These are phyloP conservation scores for Ganoderma multipileum DNA, from an alignment of 1,284 basidiomycete species.

Conservation along the genomic window DNA sequence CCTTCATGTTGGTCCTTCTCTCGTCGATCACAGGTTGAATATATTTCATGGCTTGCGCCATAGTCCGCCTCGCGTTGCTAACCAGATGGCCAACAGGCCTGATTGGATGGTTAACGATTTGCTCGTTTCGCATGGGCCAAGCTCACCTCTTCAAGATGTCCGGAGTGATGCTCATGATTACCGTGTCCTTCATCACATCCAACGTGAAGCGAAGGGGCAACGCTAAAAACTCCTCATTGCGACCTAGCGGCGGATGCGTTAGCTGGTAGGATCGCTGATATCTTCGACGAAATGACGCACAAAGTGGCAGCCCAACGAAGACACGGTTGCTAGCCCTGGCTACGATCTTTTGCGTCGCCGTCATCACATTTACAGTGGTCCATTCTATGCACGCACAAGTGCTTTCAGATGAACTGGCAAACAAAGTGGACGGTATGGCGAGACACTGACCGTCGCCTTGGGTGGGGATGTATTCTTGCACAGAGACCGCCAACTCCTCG, in stretches of 20 bases:
- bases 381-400: constrained; percentile 29
- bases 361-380: constrained; percentile 22
- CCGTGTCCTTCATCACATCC: constrained; percentile 14
- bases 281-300: constrained; percentile 21
- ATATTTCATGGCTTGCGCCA: constrained; percentile 4
- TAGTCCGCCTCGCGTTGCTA: constrained; percentile 8
- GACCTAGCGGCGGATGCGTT: constrained; percentile 22
- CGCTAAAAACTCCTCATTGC: constrained; percentile 30
- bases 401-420: too few relatives aligned
- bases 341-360: constrained; percentile 33
- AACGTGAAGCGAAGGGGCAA: constrained; percentile 24
- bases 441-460: constrained; percentile 28
- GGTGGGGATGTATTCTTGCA: constrained; percentile 21
- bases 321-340: constrained; percentile 36
- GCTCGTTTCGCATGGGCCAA: neutral
- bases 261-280: neutral
- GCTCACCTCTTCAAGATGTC: constrained; percentile 39
- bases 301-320: constrained; percentile 38
- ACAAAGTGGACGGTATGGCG: neutral
- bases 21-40: constrained; percentile 32
- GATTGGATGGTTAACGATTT: neutral
- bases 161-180: constrained; percentile 36
- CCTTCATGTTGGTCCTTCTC: constrained; percentile 21
- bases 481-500: too few relatives aligned
- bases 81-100: neutral